A percentile compares a stretch with the other conserved stretches of the same genome.
Evolutionary conservation across 176 grass and related monocot species (phyloP).

Genomic region (Lolium multiflorum): DNA sequence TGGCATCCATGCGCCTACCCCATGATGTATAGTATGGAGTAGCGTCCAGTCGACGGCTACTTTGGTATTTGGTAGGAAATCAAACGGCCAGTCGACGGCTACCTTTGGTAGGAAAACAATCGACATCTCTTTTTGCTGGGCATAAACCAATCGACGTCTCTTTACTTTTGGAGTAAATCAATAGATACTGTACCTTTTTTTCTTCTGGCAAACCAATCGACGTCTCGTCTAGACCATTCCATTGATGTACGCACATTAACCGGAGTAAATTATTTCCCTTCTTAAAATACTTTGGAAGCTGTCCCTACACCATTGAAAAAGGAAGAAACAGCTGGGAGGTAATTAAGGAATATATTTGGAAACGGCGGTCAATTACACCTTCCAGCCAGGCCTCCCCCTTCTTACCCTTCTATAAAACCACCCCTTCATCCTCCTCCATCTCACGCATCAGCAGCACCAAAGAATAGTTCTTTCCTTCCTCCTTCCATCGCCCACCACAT

Average conservation of each 20-base stretch:
- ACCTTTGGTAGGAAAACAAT: neutral
- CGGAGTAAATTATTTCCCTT: neutral
- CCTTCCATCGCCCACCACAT: neutral
- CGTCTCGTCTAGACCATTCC: constrained; percentile 1
- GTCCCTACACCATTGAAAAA: neutral
- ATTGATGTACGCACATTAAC: neutral
- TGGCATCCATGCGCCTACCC: no score
- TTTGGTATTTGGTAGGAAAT: no score
- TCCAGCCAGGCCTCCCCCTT: neutral
- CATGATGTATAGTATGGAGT: no score
- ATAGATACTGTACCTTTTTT: neutral
- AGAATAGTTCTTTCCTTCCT: constrained; percentile 14
- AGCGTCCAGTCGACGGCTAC: no score
- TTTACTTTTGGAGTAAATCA: constrained; percentile 2
- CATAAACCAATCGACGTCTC: neutral
- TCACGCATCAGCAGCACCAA: constrained; percentile 13
- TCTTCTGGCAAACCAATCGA: neutral
- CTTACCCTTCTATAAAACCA: constrained; percentile 55
- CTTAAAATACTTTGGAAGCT: neutral
- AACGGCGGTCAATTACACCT: constrained; percentile 43
- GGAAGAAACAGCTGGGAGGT: neutral
- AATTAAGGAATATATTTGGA: constrained; percentile 13
- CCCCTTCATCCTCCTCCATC: neutral
- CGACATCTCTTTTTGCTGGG: neutral
- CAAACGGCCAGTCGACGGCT: neutral